These are phyloP conservation scores for Dillenia turbinata DNA, from an alignment of 164 flowering plant genomes.

Conservation along the genomic window DNA sequence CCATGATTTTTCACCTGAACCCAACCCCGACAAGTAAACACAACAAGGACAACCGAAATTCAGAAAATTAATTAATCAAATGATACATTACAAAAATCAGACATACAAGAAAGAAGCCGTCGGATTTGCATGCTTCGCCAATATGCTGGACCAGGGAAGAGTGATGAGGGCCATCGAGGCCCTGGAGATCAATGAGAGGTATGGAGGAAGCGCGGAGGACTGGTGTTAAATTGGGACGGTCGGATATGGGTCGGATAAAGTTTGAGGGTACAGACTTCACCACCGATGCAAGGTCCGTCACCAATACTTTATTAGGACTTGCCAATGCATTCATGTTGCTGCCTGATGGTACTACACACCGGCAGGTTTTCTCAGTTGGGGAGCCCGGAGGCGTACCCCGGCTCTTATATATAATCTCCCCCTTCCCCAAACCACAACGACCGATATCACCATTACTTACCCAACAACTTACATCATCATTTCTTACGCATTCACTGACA, in stretches of 20 bases:
- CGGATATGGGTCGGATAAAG: constrained; percentile 42
- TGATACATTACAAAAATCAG: neutral
- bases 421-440: too few species aligned
- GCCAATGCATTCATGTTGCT: too few species aligned
- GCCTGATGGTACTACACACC: too few species aligned
- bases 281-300: constrained; percentile 26
- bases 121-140: constrained; percentile 34
- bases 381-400: too few species aligned
- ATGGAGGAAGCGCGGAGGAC: constrained; percentile 25
- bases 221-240: constrained; percentile 38
- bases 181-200: constrained; percentile 42
- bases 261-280: constrained; percentile 26
- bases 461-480: too few species aligned
- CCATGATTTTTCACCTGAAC: constrained; percentile 60
- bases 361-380: too few species aligned
- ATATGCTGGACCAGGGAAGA: constrained; percentile 29
- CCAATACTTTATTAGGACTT: too few species aligned
- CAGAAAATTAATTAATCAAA: neutral
- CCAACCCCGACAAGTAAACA: neutral
- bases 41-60: neutral
- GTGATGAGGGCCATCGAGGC: constrained; percentile 27
- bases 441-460: too few species aligned
- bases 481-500: too few species aligned
- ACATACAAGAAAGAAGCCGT: constrained; percentile 54
- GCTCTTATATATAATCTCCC: too few species aligned